A percentile compares a stretch with the other conserved stretches of the same genome.
These are phyloP conservation scores for Coemansia sp. DNA, from an alignment of 192 early-diverging fungal species.

Conservation along the genomic window DNA sequence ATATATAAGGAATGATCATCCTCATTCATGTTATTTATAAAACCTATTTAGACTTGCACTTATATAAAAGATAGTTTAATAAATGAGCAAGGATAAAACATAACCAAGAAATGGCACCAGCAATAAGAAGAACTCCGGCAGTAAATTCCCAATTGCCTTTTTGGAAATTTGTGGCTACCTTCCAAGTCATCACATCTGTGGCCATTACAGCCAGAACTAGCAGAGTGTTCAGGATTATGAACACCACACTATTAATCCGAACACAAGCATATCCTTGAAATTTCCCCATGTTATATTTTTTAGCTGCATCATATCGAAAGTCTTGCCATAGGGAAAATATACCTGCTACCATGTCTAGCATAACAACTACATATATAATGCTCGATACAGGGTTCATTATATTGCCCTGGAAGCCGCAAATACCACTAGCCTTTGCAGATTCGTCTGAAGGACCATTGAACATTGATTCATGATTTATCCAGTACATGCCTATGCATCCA, in stretches of 20 bases:
- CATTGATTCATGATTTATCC: too few relatives aligned
- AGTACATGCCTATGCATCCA: too few relatives aligned
- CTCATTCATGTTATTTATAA: too few relatives aligned
- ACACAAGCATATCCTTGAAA: neutral
- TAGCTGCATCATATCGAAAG: too few relatives aligned
- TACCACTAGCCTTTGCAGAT: neutral
- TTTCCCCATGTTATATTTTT: too few relatives aligned
- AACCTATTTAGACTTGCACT: too few relatives aligned
- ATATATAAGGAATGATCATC: too few relatives aligned
- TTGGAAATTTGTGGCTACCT: neutral
- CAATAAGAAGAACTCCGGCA: neutral
- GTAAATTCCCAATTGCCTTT: neutral
- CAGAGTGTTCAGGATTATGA: neutral
- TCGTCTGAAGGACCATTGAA: too few relatives aligned
- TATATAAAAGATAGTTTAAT: too few relatives aligned
- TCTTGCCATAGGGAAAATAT: too few relatives aligned
- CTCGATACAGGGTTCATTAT: neutral
- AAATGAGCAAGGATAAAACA: neutral
- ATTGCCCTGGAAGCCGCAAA: neutral
- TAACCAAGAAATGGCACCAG: neutral
- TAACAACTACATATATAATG: neutral
- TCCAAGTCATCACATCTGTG: neutral
- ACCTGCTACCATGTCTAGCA: neutral
- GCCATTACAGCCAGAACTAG: neutral
- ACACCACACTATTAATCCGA: neutral